Base-by-base conservation (phyloP, 2,329 filamentous ascomycete genomes). In the Mycosphaerelloides madeirae region DNA sequence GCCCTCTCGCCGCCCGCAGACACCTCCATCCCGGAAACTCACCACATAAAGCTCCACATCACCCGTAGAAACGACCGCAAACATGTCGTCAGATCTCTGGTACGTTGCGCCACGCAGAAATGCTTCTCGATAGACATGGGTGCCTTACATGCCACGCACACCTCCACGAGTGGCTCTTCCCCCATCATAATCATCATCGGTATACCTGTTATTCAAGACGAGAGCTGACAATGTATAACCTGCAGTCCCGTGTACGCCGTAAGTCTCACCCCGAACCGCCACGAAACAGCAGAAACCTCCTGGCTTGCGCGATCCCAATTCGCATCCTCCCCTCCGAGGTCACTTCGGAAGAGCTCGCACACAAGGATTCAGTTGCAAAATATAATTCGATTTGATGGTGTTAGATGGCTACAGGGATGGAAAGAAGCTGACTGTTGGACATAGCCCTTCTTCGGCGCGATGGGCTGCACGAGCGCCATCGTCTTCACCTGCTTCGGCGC, bases 401-500 rank as follows among this genome's bases (percentile, higher is more conserved):
- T 28, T 18, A 18, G 19, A 20, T 33, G 31, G 25, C 8, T 28
- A 11, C 12, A 9, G 38, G 39, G 29, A 37, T 42, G 38, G 40
- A 8, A 14, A n/a, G 20, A 44, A 34, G 43, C 51, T 54, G 38
- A 54, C 43, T 42, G 29, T 22, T 29, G 19, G 25, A 19, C 8
- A 56, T 66, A 84, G 80, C 83, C 90, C 74, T 96, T 96, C 78
- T 96, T 96, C 67, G 89, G 90, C 76, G 89, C 88, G 70, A 93
- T 96, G 85, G 90, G 90, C 71, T 96, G 90, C 81, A 93, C 84
- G 64, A 85, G 82, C 58, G 88, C 89, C 72, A 95, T 95, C 67
- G 87, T 95, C 67, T 95, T 95, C 79, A 95, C 89, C 69, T 95
- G 88, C 74, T 84, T 95, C 62, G 89, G 93, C 69, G 93, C 93